Conservation (phyloP, 352 stramenopile species). For the Bremia lactucae region DNA sequence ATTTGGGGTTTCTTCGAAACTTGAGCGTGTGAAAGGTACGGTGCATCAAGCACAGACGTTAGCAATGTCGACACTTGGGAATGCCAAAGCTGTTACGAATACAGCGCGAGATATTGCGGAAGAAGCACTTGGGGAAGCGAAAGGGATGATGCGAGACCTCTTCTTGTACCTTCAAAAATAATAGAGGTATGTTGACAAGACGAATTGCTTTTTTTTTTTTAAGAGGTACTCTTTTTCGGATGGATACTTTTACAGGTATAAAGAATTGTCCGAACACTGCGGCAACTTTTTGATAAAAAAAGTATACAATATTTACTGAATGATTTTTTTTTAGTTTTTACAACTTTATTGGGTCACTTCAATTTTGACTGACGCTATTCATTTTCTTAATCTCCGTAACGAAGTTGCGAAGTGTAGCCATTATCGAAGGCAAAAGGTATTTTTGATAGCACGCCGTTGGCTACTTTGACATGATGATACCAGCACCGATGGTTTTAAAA, state of each 20-base stretch:
- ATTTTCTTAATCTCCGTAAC: too few relatives aligned
- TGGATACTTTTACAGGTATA: too few relatives aligned
- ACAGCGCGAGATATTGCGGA: slow-evolving; percentile 78
- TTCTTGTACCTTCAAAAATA: slow-evolving; percentile 55
- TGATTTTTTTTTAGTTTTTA: too few relatives aligned
- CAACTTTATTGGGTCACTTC: too few relatives aligned
- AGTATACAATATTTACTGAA: too few relatives aligned
- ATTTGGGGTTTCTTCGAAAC: slow-evolving; percentile 65
- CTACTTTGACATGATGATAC: slow-evolving; percentile 82
- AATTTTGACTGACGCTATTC: too few relatives aligned
- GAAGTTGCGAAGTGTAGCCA: slow-evolving; percentile 69
- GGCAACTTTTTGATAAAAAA: too few relatives aligned
- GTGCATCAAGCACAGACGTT: slow-evolving; percentile 83
- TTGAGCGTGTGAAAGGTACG: slow-evolving; percentile 82
- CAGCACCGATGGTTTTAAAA: slow-evolving; percentile 28
- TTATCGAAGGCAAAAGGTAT: slow-evolving; percentile 63
- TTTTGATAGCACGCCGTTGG: slow-evolving; percentile 69
- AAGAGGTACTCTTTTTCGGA: too few relatives aligned
- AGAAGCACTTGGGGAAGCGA: slow-evolving; percentile 73
- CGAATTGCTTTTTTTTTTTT: too few relatives aligned
- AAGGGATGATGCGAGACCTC: slow-evolving; percentile 71
- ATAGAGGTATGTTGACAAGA: slow-evolving; percentile 4
- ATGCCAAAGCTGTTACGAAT: slow-evolving; percentile 71
- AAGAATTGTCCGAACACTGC: too few relatives aligned
- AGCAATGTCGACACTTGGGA: slow-evolving; percentile 70